phyloP scores from a whole-genome alignment of 75 land plant species.

The Pinus taeda region DNA sequence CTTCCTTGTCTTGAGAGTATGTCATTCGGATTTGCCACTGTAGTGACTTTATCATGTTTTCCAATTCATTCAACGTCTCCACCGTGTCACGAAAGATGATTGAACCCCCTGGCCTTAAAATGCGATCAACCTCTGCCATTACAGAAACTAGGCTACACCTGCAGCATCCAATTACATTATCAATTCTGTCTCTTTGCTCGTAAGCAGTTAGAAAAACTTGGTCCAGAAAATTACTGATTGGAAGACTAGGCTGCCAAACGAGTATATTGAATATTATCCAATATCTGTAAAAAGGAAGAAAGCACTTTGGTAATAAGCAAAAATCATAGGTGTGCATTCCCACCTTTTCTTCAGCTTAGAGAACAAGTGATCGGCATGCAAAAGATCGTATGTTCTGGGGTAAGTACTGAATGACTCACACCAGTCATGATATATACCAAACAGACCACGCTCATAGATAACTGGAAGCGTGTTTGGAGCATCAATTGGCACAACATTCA shows the following conservation, averaged over 20 bases:
- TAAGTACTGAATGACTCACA: constrained; percentile 51
- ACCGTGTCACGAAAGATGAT: constrained; percentile 36
- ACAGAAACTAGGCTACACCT: constrained; percentile 38
- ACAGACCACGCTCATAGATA: constrained; percentile 38
- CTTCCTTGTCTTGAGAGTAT: constrained; percentile 46
- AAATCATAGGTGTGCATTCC: not conserved
- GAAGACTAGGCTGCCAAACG: not conserved
- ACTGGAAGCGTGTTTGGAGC: constrained; percentile 43
- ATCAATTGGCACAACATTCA: constrained; percentile 34
- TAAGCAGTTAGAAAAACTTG: not conserved
- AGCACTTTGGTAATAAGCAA: not conserved
- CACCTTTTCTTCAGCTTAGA: constrained; percentile 27
- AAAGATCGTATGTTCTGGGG: constrained; percentile 44
- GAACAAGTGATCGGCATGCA: constrained; percentile 44
- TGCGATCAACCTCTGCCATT: constrained; percentile 46
- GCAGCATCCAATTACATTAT: constrained; percentile 8
- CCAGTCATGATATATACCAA: constrained; percentile 53
- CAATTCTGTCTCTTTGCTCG: not conserved
- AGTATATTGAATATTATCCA: not conserved
- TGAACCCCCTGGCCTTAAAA: constrained; percentile 52
- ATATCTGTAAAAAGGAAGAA: not conserved
- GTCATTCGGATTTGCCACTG: constrained; percentile 44
- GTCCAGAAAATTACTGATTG: not conserved
- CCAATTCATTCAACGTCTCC: constrained; percentile 26
- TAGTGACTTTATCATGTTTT: constrained; percentile 26